phyloP scores from a whole-genome alignment of 768 basidiomycete genomes.

The Agrocybe praecox region DNA sequence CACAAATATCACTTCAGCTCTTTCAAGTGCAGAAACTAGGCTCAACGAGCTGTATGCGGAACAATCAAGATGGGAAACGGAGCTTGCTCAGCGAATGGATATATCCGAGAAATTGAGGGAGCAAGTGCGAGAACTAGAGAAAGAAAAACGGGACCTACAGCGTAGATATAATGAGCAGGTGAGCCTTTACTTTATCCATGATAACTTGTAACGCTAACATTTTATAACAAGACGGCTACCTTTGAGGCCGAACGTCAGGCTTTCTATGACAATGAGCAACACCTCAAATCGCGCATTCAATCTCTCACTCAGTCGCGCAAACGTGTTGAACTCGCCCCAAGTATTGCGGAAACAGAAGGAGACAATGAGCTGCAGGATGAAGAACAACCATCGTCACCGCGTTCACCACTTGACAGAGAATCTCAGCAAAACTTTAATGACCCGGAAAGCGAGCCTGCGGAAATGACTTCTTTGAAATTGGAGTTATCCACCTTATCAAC shows the following conservation, averaged over 20 bases:
- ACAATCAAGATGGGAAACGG: slow-evolving; percentile 79
- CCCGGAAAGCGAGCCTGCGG: slow-evolving; percentile 77
- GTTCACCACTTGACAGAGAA: slow-evolving; percentile 13
- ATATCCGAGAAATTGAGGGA: slow-evolving; percentile 79
- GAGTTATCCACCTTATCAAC: slow-evolving; percentile 88
- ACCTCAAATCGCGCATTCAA: slow-evolving; percentile 88
- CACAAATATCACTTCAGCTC: slow-evolving; percentile 59
- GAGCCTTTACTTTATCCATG: slow-evolving; percentile 13
- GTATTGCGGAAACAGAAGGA: neutral
- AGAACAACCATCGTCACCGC: slow-evolving; percentile 16
- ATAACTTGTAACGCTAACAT: slow-evolving; percentile 14
- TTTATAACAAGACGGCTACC: slow-evolving; percentile 61
- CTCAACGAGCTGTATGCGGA: slow-evolving; percentile 81
- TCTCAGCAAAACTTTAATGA: slow-evolving; percentile 54
- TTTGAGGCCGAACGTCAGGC: slow-evolving; percentile 93
- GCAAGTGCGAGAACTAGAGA: slow-evolving; percentile 85
- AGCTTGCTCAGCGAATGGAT: slow-evolving; percentile 80
- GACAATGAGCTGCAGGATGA: slow-evolving; percentile 13
- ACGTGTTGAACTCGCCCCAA: slow-evolving; percentile 40
- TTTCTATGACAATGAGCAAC: slow-evolving; percentile 92
- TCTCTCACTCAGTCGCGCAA: slow-evolving; percentile 72
- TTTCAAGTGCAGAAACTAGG: slow-evolving; percentile 70
- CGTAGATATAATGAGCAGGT: slow-evolving; percentile 92
- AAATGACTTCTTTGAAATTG: slow-evolving; percentile 81
- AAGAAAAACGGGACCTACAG: slow-evolving; percentile 81